Conservation (phyloP, 805 yeast species). For the Wickerhamiella hasegawae region DNA sequence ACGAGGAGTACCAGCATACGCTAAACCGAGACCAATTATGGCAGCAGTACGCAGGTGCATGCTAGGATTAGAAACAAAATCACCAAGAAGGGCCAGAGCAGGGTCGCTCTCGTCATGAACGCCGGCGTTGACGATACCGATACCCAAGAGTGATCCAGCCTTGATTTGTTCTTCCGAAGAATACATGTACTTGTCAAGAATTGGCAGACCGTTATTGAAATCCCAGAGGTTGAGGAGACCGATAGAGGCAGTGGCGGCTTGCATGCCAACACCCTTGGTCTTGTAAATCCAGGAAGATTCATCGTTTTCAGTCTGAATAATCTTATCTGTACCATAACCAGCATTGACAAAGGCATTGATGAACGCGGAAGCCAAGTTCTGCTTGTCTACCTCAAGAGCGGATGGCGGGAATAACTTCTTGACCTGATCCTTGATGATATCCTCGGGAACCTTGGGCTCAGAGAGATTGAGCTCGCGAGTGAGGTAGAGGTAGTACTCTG, state of each 20-base stretch:
- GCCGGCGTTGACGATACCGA: constrained; percentile 82
- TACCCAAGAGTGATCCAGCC: constrained; percentile 94
- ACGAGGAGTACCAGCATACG: constrained; percentile 87
- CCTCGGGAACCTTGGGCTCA: constrained; percentile 89
- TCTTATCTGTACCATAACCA: constrained; percentile 78
- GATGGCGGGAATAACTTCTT: constrained; percentile 47
- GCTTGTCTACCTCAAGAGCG: constrained; percentile 80
- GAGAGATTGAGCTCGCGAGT: constrained; percentile 75
- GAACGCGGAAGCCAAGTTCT: constrained; percentile 85
- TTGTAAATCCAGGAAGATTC: constrained; percentile 71
- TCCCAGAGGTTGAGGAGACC: constrained; percentile 92
- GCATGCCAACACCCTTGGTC: constrained; percentile 83
- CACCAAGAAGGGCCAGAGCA: constrained; percentile 67
- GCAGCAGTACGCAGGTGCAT: constrained; percentile 60
- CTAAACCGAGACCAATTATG: constrained; percentile 80
- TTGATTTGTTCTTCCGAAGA: constrained; percentile 74
- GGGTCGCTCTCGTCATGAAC: constrained; percentile 95
- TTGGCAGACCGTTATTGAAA: constrained; percentile 73
- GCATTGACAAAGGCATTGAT: constrained; percentile 83
- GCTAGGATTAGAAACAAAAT: constrained; percentile 53
- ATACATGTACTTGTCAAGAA: constrained; percentile 74
- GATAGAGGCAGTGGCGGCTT: constrained; percentile 77
- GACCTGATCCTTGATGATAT: constrained; percentile 78
- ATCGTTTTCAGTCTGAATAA: constrained; percentile 53
- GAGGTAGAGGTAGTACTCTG: constrained; percentile 65